Conservation (phyloP, 768 basidiomycete species). For the Paxillus ammoniavirescens region DNA sequence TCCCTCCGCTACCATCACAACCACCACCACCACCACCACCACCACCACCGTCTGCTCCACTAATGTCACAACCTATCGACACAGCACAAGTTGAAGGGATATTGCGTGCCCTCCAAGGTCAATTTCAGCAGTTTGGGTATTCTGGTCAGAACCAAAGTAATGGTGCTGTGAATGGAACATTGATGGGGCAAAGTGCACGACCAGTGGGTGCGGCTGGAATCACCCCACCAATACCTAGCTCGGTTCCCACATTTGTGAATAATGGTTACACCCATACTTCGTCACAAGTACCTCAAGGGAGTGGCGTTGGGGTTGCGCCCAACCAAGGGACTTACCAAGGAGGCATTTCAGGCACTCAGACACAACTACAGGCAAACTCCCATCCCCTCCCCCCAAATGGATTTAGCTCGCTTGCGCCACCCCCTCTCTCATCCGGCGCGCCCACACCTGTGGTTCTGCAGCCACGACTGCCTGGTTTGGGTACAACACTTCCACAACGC, state of each 20-base stretch:
- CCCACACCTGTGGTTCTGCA: conserved; percentile 1
- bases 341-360: background rate
- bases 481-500: conserved; percentile 19
- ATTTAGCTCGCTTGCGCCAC: background rate
- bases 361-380: background rate
- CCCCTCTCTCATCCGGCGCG: conserved; percentile 1
- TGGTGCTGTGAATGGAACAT: background rate
- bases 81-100: conserved; percentile 10
- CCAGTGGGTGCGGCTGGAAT: background rate
- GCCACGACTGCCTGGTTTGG: background rate
- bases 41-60: background rate
- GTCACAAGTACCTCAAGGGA: background rate
- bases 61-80: conserved; percentile 2
- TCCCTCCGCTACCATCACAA: background rate
- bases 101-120: conserved; percentile 15
- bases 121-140: conserved; percentile 9
- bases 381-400: background rate
- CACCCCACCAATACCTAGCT: background rate
- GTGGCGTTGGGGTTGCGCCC: conserved; percentile 4
- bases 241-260: background rate
- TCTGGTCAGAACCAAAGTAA: conserved; percentile 1
- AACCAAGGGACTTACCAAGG: conserved; percentile 3
- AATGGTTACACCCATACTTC: background rate
- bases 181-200: background rate
- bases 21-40: background rate